Evolutionary conservation across 2,329 filamentous ascomycete species (phyloP).

Genomic region (Sporothrix dimorphospora): DNA sequence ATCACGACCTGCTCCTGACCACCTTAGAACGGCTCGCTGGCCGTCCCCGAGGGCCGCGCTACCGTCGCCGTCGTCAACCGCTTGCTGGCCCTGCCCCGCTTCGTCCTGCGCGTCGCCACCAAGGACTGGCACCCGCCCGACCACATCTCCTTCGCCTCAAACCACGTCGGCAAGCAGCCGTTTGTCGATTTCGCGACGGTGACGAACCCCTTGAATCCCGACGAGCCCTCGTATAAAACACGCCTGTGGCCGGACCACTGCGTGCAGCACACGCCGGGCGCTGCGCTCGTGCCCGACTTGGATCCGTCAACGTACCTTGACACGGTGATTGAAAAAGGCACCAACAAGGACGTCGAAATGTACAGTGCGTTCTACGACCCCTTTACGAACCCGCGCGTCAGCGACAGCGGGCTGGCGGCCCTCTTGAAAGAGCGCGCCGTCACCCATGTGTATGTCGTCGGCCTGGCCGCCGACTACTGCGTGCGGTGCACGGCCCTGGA

Average conservation of each 20-base stretch:
- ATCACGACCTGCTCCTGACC: background rate
- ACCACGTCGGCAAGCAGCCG: constrained; percentile 68
- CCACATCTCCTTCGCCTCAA: constrained; percentile 87
- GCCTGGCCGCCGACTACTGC: constrained; percentile 87
- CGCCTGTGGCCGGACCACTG: constrained; percentile 91
- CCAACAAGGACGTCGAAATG: constrained; percentile 78
- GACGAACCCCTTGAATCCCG: constrained; percentile 64
- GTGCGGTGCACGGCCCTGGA: constrained; percentile 82
- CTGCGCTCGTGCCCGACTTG: constrained; percentile 74
- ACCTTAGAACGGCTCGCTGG: constrained; percentile 76
- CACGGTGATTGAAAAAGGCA: constrained; percentile 75
- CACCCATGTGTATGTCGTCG: constrained; percentile 83
- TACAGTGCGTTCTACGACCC: constrained; percentile 90
- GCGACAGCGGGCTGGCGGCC: constrained; percentile 64
- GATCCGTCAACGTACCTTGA: constrained; percentile 61
- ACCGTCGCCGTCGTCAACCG: constrained; percentile 73
- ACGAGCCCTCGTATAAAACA: constrained; percentile 64
- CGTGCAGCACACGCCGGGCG: constrained; percentile 72
- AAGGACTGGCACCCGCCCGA: constrained; percentile 84
- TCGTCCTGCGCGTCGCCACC: constrained; percentile 78
- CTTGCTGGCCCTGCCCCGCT: constrained; percentile 71
- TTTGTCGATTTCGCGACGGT: constrained; percentile 69
- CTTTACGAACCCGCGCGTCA: constrained; percentile 64
- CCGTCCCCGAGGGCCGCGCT: constrained; percentile 72
- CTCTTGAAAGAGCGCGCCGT: constrained; percentile 59